Base-by-base conservation (phyloP, 1,284 basidiomycete species). In the Boletellus dicymbophilus region DNA sequence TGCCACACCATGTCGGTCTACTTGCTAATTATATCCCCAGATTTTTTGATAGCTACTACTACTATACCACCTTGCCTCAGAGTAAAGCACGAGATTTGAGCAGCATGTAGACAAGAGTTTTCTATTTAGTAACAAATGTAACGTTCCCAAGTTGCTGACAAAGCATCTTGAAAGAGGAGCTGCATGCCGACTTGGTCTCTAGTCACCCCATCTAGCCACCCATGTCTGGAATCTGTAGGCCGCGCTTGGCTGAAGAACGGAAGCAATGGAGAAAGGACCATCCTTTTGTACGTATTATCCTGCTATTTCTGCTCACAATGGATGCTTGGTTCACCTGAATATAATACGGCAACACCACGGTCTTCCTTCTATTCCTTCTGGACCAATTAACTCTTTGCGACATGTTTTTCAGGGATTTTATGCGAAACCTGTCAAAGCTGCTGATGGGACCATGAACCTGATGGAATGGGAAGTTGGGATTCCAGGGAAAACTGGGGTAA, bases 211-310 rank as follows among this genome's bases (percentile, higher is more conserved):
- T n/a, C 31, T 30, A 37, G 37, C 41, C 47, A 51, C 48, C 26
- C 49, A 84, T 93, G 92, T 83, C 91, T 56, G 82, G 90, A 55
- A 87, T 95, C 60, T 88, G 93, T 68, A 80, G 91, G 66, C 84
- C 88, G 34, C 84, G 94, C 62, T 79, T 97, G 18, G 84, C 95
- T 30, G 97, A 99, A 72, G 97, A 99, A 74, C 85, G 97, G 63
- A 99, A 99, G 74, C 93, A 97, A 65, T 99, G 97, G 97, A 77
- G 97, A 56, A 98, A 96, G 70, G 97, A 99, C 63, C 97, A 99
- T 72, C 97, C 97, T 42, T 98, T 97, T 64, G 96, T 98, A 72
- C 71, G 94, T 84, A 36, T 50, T 13, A 43, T 44, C 36, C 1
- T 37, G 11, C 41, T 23, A 20, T 37, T 33, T 44, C 33, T 47